phyloP scores from a whole-genome alignment of 192 early-diverging fungal species.

The Powellomyces hirtus region DNA sequence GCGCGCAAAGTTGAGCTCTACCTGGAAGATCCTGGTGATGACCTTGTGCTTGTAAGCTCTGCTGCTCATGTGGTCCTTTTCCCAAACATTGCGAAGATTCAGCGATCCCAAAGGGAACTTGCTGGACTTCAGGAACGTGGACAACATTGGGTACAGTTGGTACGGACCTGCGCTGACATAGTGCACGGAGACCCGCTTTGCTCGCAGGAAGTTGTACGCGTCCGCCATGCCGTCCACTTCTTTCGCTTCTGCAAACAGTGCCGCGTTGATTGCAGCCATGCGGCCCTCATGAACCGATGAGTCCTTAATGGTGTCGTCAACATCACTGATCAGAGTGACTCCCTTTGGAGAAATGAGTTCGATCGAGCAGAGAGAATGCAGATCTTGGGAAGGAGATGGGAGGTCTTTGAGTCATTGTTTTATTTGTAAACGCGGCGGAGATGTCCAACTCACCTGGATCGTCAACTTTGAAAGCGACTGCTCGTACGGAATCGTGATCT shows the following conservation, averaged over 20 bases:
- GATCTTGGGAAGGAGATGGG: constrained; percentile 15
- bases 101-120: constrained; percentile 78
- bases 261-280: constrained; percentile 57
- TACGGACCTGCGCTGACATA: constrained; percentile 87
- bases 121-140: constrained; percentile 62
- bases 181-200: constrained; percentile 65
- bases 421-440: too few species aligned
- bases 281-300: constrained; percentile 72
- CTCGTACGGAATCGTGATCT: constrained; percentile 28
- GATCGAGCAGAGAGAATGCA: constrained; percentile 45
- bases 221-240: constrained; percentile 79
- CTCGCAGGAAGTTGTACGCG: constrained; percentile 55
- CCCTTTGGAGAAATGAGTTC: constrained; percentile 68
- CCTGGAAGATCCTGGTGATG: constrained; percentile 58
- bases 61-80: constrained; percentile 18
- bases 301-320: constrained; percentile 93
- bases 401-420: too few species aligned
- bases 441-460: background rate
- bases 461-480: constrained; percentile 36
- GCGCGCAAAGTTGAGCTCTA: too few species aligned
- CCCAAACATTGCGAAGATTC: constrained; percentile 55
- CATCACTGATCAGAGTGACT: constrained; percentile 71
- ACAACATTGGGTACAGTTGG: constrained; percentile 71
- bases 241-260: constrained; percentile 62
- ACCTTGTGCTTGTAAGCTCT: constrained; percentile 45